Evolutionary conservation across 257 asterid species (phyloP), one percentile per base, ranked within the genome.

Genomic region (Scutellaria baicalensis): DNA sequence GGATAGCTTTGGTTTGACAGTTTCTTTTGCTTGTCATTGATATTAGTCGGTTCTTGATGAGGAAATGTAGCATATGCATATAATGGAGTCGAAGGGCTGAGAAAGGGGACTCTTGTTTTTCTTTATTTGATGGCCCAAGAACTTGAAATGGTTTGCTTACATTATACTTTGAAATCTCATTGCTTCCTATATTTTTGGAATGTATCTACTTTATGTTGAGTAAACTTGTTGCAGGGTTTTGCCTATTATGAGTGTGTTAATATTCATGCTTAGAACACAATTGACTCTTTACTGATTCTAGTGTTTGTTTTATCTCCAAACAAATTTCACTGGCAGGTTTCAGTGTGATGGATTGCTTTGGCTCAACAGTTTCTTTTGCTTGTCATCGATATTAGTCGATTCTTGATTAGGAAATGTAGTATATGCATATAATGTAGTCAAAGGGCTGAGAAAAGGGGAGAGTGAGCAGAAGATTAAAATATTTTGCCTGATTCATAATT

Each of bases 51-150:
- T 14, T 58, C 33, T 27, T 27, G 4, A 27, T 27, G 33, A 44
- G 33, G 51, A 48, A 16, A 36, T 6, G 18, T 38, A 38, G 33
- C 12, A 6, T 63, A 7, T 23, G 6, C 8, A 27, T 12, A 31
- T 9, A 3, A 1, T 50, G 50, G 8, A 6, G 38, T 36, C 4
- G 16, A 1, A 31, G 6, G 27, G 8, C 47, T 47, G 47, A 64
- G 14, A 27, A 67, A 66, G 5, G 56, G 17, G 6, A n/a, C n/a
- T n/a, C n/a, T n/a, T n/a, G n/a, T n/a, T n/a, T n/a, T n/a, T n/a
- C n/a, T n/a, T n/a, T n/a, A n/a, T 74, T 80, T 93, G 85, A 91
- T 93, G 97, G 99, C 99, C 2, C 97, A 93, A 83, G 97, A 87
- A 76, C 96, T 93, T 48, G 99, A 93, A 91, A 93, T 75, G 99